Evolutionary conservation across 2,329 filamentous ascomycete species (phyloP), one percentile per base, ranked within the genome.

Genomic region (Pseudogymnoascus destructans): DNA sequence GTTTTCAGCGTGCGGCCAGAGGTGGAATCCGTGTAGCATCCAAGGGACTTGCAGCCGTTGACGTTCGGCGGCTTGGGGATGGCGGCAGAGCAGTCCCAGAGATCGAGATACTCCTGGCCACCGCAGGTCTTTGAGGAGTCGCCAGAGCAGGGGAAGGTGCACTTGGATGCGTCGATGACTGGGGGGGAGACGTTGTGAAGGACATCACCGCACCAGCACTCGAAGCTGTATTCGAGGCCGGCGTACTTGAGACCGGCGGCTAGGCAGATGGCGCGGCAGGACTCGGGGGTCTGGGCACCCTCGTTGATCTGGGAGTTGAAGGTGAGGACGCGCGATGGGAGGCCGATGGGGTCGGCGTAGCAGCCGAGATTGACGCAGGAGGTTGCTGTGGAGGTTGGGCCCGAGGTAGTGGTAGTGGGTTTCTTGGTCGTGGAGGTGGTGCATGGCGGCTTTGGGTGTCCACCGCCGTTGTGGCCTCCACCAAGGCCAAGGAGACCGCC

Each of bases 261-360:
- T 1, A 76, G 64, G 0, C 76, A 70, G 1, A 72, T 75, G 1
- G 71, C 71, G 62, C 74, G 77, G 71, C 73, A 76, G 65, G 75
- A 73, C 61, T 75, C 72, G 59, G 76, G 30, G 3, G 54, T 55
- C 30, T 33, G 33, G 30, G 30, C 54, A 8, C 15, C 54, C 21
- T 55, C 30, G 15, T 17, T 21, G 21, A 36, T 33, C 17, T 33
- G 54, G 15, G 33, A 33, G 54, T 55, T 55, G 42, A 52, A 52
- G 6, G 42, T 52, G 23, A 52, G n/a, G 23, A 52, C 23, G n/a
- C 42, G 42, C 42, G 42, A 30, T 8, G 42, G 42, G 23, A 52
- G 42, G 7, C 42, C 42, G 42, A 52, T 27, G 0, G 71, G 71
- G 35, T 59, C 58, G 27, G 56, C 49, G 55, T 59, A 59, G 56